Base-by-base conservation (phyloP, 2,329 filamentous ascomycete genomes). In the Epichloe hybrida region DNA sequence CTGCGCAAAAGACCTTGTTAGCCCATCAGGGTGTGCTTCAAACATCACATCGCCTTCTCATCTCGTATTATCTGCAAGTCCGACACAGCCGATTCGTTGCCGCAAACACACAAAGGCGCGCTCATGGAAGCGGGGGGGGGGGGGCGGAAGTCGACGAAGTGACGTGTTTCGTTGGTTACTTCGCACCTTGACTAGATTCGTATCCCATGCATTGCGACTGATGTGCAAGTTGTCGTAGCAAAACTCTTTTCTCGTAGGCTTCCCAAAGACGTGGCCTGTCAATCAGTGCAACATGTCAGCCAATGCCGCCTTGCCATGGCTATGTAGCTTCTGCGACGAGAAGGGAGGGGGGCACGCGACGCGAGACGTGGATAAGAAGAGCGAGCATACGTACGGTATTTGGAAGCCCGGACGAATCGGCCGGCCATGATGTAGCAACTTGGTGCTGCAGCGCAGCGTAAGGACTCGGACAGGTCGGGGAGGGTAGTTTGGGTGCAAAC, bases 141-240 rank as follows among this genome's bases (percentile, higher is more conserved):
- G 15, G 8, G 27, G 27, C 17, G 17, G n/a, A 17, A 5, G 15
- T 8, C 34, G 23, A 23, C 20, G 36, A 6, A 27, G 17, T 37
- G 45, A 12, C 15, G 7, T 15, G 34, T n/a, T 6, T 21, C 9
- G 4, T 11, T 35, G n/a, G 46, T 35, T 13, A 36, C 11, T 51
- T 21, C 76, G 67, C 69, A 94, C 89, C 84, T 97, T 97, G 72
- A 97, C 80, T 64, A 98, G 75, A 73, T 98, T 98, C 63, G 90
- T 96, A 70, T 98, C 93, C 93, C 93, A 98, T 51, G 93, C 93
- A 82, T 98, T 98, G 71, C 86, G 88, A 64, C 89, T 96, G 70
- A 98, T 88, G 67, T 88, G 88, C 60, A 98, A 75, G 70, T 97
- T 97, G 71, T 98, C 93, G 73, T 97, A 98, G 76, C 90, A 96